Base-by-base conservation (phyloP, 2,329 filamentous ascomycete genomes). In the Neopestalotiopsis sp. region DNA sequence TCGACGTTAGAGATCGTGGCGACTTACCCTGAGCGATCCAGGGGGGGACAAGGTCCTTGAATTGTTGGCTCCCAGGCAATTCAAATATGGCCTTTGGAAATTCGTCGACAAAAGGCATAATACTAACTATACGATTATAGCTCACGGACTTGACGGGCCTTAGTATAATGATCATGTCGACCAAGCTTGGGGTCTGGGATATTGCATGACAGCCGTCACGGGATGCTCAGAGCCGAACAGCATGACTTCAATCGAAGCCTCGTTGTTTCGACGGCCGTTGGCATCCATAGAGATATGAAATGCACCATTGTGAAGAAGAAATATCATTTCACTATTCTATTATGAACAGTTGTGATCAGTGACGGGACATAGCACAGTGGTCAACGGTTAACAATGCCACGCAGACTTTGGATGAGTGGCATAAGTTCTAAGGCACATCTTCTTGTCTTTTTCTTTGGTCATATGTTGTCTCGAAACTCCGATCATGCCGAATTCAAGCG, bases 181-280 rank as follows among this genome's bases (percentile, higher is more conserved):
- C 45, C 45, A 20, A 17, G n/a, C 9, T 53, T 7, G 9, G 45
- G 45, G n/a, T n/a, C 45, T 53, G 45, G 45, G 20, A 17, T n/a
- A 53, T 20, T 53, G 45, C 45, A 53, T 53, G 45, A 24, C 45
- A 53, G 45, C 45, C 45, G 45, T 10, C 45, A 53, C 45, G 45
- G 45, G 45, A 53, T 53, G 45, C 45, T n/a, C 45, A n/a, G 45
- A 53, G 45, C 45, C 45, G 45, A 53, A 53, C n/a, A 24, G 45
- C 45, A 53, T 7, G 20, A 53, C 45, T n/a, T n/a, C 6, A 6
- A 24, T n/a, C 20, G 3, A 20, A 53, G 45, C 17, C 45, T 6
- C n/a, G 5, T 53, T 3, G 45, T 53, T 17, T 20, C n/a, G 45
- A 12, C 7, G 20, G 20, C 6, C 14, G 3, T n/a, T n/a, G 45